Evolutionary conservation across 2,329 filamentous ascomycete genomes (phyloP).

Genomic region (Alternaria brassicicola): DNA sequence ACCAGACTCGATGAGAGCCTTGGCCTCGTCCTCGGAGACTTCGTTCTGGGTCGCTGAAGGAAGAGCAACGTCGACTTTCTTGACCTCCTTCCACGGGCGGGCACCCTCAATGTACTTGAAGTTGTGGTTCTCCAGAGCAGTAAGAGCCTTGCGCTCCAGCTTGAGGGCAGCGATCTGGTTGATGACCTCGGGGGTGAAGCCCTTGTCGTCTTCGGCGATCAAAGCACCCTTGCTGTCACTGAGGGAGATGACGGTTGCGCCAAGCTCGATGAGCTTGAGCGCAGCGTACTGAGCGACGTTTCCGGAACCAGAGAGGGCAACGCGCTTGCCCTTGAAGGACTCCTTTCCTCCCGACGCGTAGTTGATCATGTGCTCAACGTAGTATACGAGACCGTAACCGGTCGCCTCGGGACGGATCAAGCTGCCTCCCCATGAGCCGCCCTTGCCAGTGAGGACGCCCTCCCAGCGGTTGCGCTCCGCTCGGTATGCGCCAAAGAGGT

Average conservation of each 20-base stretch:
- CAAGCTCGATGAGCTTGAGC: constrained; percentile 94
- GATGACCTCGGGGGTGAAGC: constrained; percentile 81
- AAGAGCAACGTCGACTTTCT: constrained; percentile 87
- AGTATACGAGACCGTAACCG: constrained; percentile 92
- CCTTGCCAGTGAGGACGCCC: constrained; percentile 96
- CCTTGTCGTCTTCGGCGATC: constrained; percentile 71
- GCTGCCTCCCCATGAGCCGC: constrained; percentile 87
- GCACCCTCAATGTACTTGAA: constrained; percentile 88
- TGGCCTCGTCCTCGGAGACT: constrained; percentile 87
- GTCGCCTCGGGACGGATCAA: constrained; percentile 97
- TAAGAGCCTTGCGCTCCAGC: constrained; percentile 82
- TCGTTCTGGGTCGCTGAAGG: constrained; percentile 98
- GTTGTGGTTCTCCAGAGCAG: constrained; percentile 70
- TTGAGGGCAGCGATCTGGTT: constrained; percentile 82
- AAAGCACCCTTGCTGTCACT: constrained; percentile 90
- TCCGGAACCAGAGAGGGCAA: constrained; percentile 94
- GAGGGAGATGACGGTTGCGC: constrained; percentile 87
- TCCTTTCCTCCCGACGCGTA: constrained; percentile 80
- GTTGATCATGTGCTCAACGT: constrained; percentile 63
- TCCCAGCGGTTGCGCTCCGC: constrained; percentile 88
- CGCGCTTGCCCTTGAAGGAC: constrained; percentile 86
- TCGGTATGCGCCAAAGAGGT: constrained; percentile 93
- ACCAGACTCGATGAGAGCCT: constrained; percentile 77
- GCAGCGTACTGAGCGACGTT: constrained; percentile 98
- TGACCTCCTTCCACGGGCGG: constrained; percentile 90